Conservation (phyloP, 1,284 basidiomycete genomes). For the Tilletia setariae region DNA sequence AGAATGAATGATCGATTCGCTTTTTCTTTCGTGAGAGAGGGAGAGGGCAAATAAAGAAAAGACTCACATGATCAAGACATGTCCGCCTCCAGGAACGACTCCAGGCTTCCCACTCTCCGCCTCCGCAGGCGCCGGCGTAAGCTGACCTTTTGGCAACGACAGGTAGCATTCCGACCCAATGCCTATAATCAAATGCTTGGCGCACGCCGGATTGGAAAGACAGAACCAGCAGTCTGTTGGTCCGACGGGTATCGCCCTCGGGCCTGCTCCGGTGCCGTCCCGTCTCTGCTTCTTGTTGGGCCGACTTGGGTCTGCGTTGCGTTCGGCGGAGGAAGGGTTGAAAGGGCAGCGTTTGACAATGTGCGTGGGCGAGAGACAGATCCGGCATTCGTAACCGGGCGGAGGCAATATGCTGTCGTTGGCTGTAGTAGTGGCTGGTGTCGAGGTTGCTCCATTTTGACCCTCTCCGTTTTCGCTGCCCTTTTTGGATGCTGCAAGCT, state of each 20-base stretch:
- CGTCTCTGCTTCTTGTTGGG: background rate
- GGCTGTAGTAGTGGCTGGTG: background rate
- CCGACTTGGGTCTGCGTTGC: background rate
- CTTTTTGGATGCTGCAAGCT: background rate
- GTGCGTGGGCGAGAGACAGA: constrained; percentile 6
- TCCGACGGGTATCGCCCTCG: constrained; percentile 34
- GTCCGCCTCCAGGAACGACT: constrained; percentile 39
- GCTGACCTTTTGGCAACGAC: constrained; percentile 45
- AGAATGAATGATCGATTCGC: too few species aligned
- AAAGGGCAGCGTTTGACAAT: constrained; percentile 14
- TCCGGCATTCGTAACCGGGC: background rate
- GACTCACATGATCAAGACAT: constrained; percentile 39
- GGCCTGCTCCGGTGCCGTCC: too few species aligned
- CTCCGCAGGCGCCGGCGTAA: constrained; percentile 23
- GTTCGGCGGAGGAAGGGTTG: background rate
- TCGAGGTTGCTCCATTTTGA: background rate
- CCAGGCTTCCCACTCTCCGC: constrained; percentile 18
- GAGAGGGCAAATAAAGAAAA: background rate
- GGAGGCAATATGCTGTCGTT: background rate
- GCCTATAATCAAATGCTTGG: constrained; percentile 44
- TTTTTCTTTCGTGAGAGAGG: background rate
- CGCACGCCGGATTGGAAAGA: constrained; percentile 42
- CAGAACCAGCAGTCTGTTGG: constrained; percentile 54
- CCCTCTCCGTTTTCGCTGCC: background rate
- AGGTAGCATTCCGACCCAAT: constrained; percentile 44